Conservation (phyloP, 805 yeast genomes). For the Kodamaea jinghongensis region DNA sequence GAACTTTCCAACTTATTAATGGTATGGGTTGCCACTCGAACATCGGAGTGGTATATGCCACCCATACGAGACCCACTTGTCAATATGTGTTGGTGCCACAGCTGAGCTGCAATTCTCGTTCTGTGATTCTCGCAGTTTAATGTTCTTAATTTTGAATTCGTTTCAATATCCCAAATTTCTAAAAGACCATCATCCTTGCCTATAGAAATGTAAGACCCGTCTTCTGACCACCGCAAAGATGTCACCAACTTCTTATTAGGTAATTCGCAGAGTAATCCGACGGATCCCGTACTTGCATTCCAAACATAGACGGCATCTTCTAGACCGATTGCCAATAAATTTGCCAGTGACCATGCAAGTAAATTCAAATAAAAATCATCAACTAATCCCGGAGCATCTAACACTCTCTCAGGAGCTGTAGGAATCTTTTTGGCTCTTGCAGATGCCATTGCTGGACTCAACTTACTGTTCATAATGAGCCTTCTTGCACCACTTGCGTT, state of each 20-base stretch:
- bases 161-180: slow-evolving; percentile 92
- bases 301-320: slow-evolving; percentile 83
- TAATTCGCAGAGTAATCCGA: slow-evolving; percentile 60
- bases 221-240: slow-evolving; percentile 87
- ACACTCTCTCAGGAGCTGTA: slow-evolving; percentile 84
- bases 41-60: slow-evolving; percentile 83
- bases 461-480: slow-evolving; percentile 20
- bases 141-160: slow-evolving; percentile 69
- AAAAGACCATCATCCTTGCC: slow-evolving; percentile 81
- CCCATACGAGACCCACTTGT: slow-evolving; percentile 91
- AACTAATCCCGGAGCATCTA: slow-evolving; percentile 93
- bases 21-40: slow-evolving; percentile 76
- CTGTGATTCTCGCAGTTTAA: slow-evolving; percentile 62
- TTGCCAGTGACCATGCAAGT: slow-evolving; percentile 81
- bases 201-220: slow-evolving; percentile 79
- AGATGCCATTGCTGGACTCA: slow-evolving; percentile 51
- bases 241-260: slow-evolving; percentile 51
- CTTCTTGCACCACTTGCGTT: slow-evolving; percentile 12
- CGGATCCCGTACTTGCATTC: slow-evolving; percentile 85
- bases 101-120: slow-evolving; percentile 76
- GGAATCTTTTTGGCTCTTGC: slow-evolving; percentile 76
- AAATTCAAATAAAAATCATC: slow-evolving; percentile 91
- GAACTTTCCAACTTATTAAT: slow-evolving; percentile 47
- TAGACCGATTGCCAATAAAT: slow-evolving; percentile 83
- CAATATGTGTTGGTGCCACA: slow-evolving; percentile 79